Conservation (phyloP, 495 filamentous ascomycete species). For the Xylaria flabelliformis region DNA sequence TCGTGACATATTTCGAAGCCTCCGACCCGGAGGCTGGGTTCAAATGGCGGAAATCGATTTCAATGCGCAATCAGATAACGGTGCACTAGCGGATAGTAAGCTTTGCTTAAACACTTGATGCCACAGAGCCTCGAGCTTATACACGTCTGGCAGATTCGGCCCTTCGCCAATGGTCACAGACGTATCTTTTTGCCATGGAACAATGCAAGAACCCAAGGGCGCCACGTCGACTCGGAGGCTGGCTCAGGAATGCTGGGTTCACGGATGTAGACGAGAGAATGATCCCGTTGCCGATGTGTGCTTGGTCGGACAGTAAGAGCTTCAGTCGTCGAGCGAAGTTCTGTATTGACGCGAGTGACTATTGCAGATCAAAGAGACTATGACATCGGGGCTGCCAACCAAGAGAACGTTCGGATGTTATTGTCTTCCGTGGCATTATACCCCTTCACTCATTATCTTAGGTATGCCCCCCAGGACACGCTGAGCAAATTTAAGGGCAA, state of each 20-base stretch:
- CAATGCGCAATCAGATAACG: slow-evolving; percentile 90
- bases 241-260: slow-evolving; percentile 74
- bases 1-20: slow-evolving; percentile 68
- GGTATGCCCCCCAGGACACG: slow-evolving; percentile 36
- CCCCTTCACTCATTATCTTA: slow-evolving; percentile 59
- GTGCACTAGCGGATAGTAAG: slow-evolving; percentile 70
- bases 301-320: slow-evolving; percentile 72
- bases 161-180: slow-evolving; percentile 74
- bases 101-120: slow-evolving; percentile 20
- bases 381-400: slow-evolving; percentile 66
- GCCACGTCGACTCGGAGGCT: slow-evolving; percentile 64
- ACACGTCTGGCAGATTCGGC: slow-evolving; percentile 60
- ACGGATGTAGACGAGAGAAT: slow-evolving; percentile 71
- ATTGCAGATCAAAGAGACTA: slow-evolving; percentile 64
- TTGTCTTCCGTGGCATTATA: slow-evolving; percentile 68
- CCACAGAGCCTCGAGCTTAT: slow-evolving; percentile 20
- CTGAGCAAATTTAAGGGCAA: slow-evolving; percentile 2
- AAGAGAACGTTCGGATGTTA: slow-evolving; percentile 65
- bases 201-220: slow-evolving; percentile 74
- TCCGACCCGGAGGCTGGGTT: slow-evolving; percentile 75
- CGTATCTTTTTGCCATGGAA: slow-evolving; percentile 69
- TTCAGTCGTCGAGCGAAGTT: background rate
- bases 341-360: slow-evolving; percentile 21
- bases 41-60: slow-evolving; percentile 91
- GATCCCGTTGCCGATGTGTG: slow-evolving; percentile 75